A percentile compares a stretch with the other conserved stretches of the same genome.
Evolutionary conservation across 2,329 filamentous ascomycete species (phyloP).

Genomic region (Zarea fungicola): DNA sequence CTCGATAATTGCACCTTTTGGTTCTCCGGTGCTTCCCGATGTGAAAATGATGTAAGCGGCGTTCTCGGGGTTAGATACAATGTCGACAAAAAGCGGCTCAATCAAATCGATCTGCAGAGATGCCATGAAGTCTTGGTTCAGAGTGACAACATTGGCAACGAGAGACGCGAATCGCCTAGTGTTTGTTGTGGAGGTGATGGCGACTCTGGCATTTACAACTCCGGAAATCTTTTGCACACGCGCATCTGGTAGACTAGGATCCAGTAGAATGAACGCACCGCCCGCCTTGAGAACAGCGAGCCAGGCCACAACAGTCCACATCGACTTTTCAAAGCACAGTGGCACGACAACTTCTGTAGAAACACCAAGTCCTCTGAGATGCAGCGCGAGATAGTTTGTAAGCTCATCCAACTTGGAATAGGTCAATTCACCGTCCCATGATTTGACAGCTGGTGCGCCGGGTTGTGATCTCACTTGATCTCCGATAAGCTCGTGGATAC

Average conservation of each 20-base stretch:
- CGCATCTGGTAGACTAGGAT: conserved; percentile 17
- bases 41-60: conserved; percentile 14
- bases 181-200: not conserved
- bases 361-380: conserved; percentile 20
- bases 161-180: not conserved
- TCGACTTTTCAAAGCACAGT: conserved; percentile 22
- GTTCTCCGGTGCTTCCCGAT: conserved; percentile 13
- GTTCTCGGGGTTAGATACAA: not conserved
- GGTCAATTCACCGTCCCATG: conserved; percentile 39
- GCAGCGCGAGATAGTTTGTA: conserved; percentile 12
- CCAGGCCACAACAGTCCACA: conserved; percentile 19
- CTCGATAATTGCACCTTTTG: conserved; percentile 11
- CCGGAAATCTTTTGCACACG: conserved; percentile 15
- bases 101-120: not conserved
- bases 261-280: conserved; percentile 22
- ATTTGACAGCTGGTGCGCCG: conserved; percentile 30
- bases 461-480: not conserved
- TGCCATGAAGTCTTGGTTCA: not conserved
- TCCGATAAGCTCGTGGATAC: conserved; percentile 4
- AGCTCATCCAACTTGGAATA: conserved; percentile 30
- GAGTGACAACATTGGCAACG: not conserved
- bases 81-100: not conserved
- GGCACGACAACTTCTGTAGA: conserved; percentile 20
- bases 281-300: conserved; percentile 21
- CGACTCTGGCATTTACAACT: conserved; percentile 14